Base-by-base conservation (phyloP, 2,329 filamentous ascomycete species). In the Didymella arachidicola region DNA sequence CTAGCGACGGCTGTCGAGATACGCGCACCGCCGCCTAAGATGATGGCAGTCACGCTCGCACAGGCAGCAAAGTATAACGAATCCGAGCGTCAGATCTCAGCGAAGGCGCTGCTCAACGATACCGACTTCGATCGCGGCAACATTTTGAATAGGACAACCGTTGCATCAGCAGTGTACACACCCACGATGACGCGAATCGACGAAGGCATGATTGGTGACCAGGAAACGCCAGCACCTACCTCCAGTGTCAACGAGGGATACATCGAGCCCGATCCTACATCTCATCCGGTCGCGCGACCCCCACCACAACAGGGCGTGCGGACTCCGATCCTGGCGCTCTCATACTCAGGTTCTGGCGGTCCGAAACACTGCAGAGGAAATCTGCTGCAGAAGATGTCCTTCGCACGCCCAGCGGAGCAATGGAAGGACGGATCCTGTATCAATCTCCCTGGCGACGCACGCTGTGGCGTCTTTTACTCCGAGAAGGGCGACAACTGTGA, bases 331-430 rank as follows among this genome's bases (percentile, higher is more conserved):
- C 57, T 75, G 12, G 72, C 72, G 4, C 64, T 75, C 7, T 70
- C 72, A 2, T 76, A 75, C 56, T 57, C 68, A 1, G 70, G 73
- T n/a, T 62, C 69, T 4, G 67, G 72, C 19, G 74, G 74, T 2
- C 72, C 74, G 3, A 76, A 76, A 44, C 72, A 74, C 53, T 77
- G 74, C 50, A 72, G 72, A 34, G 74, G 74, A n/a, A 44, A 64
- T 7, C 56, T 75, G 2, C 12, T 77, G 2, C 63, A 72, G 30
- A 68, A 70, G 18, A 64, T 70, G 4, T 48, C 53, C 2, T 66
- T 77, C 7, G 63, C 69, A 3, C 70, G 57, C 0, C 72, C 72
- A 0, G 59, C 67, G 19, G 62, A 61, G 10, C 51, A 54, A 4
- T 73, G 70, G 67, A 71, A 68, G 45, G 69, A 70, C 11, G 72